Percentiles rank a stretch among this genome's conserved stretches.
Evolutionary conservation across 2,329 filamentous ascomycete genomes (phyloP).

Genomic region (Nothomitra cinnamomea): DNA sequence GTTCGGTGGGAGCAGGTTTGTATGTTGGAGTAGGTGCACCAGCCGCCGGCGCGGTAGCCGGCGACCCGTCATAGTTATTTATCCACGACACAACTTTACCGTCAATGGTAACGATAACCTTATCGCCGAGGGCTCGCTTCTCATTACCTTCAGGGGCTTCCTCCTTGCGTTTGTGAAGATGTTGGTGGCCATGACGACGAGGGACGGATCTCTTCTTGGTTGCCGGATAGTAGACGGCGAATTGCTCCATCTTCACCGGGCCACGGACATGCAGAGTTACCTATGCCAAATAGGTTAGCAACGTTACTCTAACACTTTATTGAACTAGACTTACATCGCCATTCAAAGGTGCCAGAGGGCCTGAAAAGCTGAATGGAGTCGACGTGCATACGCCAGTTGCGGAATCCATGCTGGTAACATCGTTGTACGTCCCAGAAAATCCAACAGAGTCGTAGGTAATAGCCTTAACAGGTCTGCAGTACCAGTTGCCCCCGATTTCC

Average conservation of each 20-base stretch:
- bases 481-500: slow-evolving; percentile 40
- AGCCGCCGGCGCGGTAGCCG: slow-evolving; percentile 11
- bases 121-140: slow-evolving; percentile 32
- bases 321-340: slow-evolving; percentile 41
- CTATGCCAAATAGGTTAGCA: slow-evolving; percentile 23
- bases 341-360: slow-evolving; percentile 47
- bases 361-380: slow-evolving; percentile 35
- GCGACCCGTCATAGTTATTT: slow-evolving; percentile 33
- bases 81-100: slow-evolving; percentile 40
- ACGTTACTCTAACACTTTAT: background rate
- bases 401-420: slow-evolving; percentile 42
- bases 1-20: slow-evolving; percentile 4
- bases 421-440: slow-evolving; percentile 43
- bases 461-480: slow-evolving; percentile 45
- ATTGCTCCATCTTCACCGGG: slow-evolving; percentile 46
- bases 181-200: slow-evolving; percentile 20
- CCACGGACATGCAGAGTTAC: slow-evolving; percentile 58
- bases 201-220: slow-evolving; percentile 17
- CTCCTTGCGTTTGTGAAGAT: slow-evolving; percentile 24
- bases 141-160: slow-evolving; percentile 26
- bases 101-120: slow-evolving; percentile 40
- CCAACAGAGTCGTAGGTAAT: slow-evolving; percentile 52
- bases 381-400: slow-evolving; percentile 37
- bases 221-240: slow-evolving; percentile 46
- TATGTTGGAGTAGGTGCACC: slow-evolving; percentile 5